Evolutionary conservation across 1,139 yeast species (phyloP).

Genomic region (Zygosaccharomyces sapae): DNA sequence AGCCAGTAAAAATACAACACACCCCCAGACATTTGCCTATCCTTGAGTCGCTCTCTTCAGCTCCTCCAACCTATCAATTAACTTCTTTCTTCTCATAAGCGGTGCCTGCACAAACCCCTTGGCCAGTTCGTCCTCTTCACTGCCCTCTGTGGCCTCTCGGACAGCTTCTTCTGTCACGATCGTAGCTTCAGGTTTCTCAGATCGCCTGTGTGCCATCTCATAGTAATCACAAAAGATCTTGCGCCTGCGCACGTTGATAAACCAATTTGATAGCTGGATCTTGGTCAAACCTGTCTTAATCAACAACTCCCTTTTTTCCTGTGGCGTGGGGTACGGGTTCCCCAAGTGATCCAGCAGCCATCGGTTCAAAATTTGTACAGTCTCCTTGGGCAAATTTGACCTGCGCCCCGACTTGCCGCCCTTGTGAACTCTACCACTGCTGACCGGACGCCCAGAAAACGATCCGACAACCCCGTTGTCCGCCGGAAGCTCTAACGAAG

Average conservation of each 20-base stretch:
- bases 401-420: constrained; percentile 35
- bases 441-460: no score
- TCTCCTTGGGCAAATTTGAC: constrained; percentile 83
- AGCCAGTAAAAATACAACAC: not conserved
- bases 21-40: not conserved
- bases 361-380: constrained; percentile 71
- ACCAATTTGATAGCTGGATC: constrained; percentile 94
- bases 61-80: constrained; percentile 40
- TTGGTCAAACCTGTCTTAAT: constrained; percentile 80
- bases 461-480: not conserved
- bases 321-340: constrained; percentile 92
- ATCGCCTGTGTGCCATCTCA: constrained; percentile 25
- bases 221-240: constrained; percentile 47
- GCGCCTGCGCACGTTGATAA: constrained; percentile 89
- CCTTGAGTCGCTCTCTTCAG: constrained; percentile 25
- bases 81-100: constrained; percentile 37
- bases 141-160: constrained; percentile 13
- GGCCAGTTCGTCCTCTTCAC: constrained; percentile 25
- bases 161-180: constrained; percentile 14
- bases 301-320: constrained; percentile 78
- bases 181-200: constrained; percentile 6
- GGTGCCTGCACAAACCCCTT: constrained; percentile 29
- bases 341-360: constrained; percentile 85
- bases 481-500: not conserved
- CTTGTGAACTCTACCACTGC: constrained; percentile 4